phyloP scores from a whole-genome alignment of 805 yeast species.

The Yamadazyma endophytica region DNA sequence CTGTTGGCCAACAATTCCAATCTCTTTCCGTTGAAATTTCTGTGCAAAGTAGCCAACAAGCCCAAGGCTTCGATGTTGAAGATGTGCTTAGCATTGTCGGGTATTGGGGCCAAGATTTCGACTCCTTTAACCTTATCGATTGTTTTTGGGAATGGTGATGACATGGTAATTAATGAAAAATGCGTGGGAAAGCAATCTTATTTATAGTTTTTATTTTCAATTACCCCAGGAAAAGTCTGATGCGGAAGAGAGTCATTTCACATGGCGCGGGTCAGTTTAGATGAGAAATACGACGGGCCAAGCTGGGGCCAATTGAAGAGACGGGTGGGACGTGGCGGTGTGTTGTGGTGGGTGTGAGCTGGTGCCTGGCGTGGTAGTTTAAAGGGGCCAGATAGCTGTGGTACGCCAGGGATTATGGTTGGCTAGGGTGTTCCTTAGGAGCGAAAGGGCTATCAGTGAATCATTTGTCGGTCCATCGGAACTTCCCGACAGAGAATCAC shows the following conservation, averaged over 20 bases:
- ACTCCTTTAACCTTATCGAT: constrained; percentile 48
- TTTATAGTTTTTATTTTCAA: constrained; percentile 9
- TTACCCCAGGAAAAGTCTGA: constrained; percentile 7
- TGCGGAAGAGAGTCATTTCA: no score
- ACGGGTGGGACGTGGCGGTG: not conserved
- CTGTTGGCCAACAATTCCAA: constrained; percentile 57
- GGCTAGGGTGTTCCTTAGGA: no score
- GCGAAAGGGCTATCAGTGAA: no score
- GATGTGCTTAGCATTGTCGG: constrained; percentile 48
- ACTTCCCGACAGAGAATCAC: constrained; percentile 1
- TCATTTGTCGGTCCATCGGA: constrained; percentile 3
- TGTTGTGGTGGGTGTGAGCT: not conserved
- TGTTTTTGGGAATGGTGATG: constrained; percentile 43
- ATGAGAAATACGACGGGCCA: constrained; percentile 4
- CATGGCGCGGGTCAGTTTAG: no score
- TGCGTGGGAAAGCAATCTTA: constrained; percentile 11
- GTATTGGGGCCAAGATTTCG: constrained; percentile 49
- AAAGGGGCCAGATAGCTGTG: no score
- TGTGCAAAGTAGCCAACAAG: constrained; percentile 68
- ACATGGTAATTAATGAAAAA: constrained; percentile 18
- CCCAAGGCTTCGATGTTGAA: constrained; percentile 60
- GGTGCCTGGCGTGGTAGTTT: no score
- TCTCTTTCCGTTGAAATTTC: constrained; percentile 64
- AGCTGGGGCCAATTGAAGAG: not conserved
- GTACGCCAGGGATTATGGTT: no score